phyloP scores from a whole-genome alignment of 495 filamentous ascomycete species.

The Aspergillus heteromorphus region DNA sequence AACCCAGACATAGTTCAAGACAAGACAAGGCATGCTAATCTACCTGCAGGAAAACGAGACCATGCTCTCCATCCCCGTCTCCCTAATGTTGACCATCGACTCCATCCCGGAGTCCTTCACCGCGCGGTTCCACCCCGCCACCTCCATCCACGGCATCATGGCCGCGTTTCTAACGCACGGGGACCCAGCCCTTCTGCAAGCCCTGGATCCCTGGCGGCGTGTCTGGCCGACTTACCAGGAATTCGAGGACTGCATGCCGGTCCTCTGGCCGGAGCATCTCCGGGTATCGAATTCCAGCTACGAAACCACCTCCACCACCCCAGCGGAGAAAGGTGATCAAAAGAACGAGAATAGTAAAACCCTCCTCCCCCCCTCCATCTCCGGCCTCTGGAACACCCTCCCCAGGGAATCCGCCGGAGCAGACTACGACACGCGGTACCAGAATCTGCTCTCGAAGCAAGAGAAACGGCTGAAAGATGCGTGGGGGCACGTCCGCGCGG shows the following conservation, averaged over 20 bases:
- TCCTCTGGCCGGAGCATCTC: constrained; percentile 52
- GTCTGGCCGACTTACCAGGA: constrained; percentile 54
- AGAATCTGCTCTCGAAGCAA: constrained; percentile 53
- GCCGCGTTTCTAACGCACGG: constrained; percentile 56
- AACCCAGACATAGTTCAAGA: neutral
- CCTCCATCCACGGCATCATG: constrained; percentile 59
- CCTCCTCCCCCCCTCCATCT: constrained; percentile 28
- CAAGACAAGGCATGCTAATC: too few species aligned
- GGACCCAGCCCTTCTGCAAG: constrained; percentile 11
- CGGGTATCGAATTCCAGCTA: constrained; percentile 15
- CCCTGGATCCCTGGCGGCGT: constrained; percentile 50
- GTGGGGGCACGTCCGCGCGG: constrained; percentile 43
- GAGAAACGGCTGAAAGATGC: constrained; percentile 53
- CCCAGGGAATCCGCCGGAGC: neutral
- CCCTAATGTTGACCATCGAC: constrained; percentile 55
- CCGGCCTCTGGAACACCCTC: constrained; percentile 23
- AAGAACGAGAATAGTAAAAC: neutral
- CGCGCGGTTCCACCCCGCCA: constrained; percentile 38
- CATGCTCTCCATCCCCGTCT: constrained; percentile 57
- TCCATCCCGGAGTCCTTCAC: constrained; percentile 43
- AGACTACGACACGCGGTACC: constrained; percentile 22
- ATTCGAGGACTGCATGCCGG: constrained; percentile 54
- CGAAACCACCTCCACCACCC: neutral
- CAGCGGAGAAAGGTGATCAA: too few species aligned
- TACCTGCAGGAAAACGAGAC: constrained; percentile 20